These are phyloP conservation scores for Chlamydomonas urium DNA, from an alignment of 139 green algal species.

Conservation along the genomic window DNA sequence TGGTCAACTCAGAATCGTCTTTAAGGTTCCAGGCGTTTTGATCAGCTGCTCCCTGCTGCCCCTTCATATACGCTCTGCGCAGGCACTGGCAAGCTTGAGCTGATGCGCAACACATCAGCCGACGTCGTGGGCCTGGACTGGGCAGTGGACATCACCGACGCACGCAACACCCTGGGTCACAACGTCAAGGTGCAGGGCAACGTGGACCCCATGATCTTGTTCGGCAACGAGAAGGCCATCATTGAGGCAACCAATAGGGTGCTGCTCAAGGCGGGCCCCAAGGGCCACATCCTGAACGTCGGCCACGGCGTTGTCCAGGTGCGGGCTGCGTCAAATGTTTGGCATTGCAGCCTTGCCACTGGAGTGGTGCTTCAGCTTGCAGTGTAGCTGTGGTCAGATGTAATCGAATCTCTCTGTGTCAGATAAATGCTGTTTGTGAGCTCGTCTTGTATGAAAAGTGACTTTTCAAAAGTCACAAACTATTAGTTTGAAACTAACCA, in stretches of 20 bases:
- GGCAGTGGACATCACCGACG: slow-evolving; percentile 69
- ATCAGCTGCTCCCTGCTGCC: too few relatives aligned
- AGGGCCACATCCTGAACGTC: slow-evolving; percentile 92
- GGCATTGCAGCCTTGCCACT: neutral
- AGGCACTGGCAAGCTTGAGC: slow-evolving; percentile 81
- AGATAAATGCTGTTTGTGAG: too few relatives aligned
- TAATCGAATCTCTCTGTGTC: too few relatives aligned
- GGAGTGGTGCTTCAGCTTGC: too few relatives aligned
- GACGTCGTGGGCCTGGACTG: slow-evolving; percentile 95
- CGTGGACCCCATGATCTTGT: slow-evolving; percentile 94
- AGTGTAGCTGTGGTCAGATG: too few relatives aligned
- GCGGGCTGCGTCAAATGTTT: neutral
- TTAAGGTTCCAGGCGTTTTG: too few relatives aligned
- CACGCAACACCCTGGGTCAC: slow-evolving; percentile 55
- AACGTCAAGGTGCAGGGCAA: slow-evolving; percentile 60
- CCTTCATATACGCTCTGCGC: neutral
- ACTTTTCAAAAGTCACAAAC: neutral
- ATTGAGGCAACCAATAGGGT: slow-evolving; percentile 28
- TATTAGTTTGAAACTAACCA: too few relatives aligned
- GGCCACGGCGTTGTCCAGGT: slow-evolving; percentile 87
- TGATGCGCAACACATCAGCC: slow-evolving; percentile 48
- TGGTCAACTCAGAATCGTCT: too few relatives aligned
- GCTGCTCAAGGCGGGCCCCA: slow-evolving; percentile 53
- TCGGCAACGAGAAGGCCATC: slow-evolving; percentile 59
- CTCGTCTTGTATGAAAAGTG: neutral